Evolutionary conservation across 805 yeast species (phyloP), one percentile per base, ranked within the genome.

Genomic region (Nematodospora valgi): DNA sequence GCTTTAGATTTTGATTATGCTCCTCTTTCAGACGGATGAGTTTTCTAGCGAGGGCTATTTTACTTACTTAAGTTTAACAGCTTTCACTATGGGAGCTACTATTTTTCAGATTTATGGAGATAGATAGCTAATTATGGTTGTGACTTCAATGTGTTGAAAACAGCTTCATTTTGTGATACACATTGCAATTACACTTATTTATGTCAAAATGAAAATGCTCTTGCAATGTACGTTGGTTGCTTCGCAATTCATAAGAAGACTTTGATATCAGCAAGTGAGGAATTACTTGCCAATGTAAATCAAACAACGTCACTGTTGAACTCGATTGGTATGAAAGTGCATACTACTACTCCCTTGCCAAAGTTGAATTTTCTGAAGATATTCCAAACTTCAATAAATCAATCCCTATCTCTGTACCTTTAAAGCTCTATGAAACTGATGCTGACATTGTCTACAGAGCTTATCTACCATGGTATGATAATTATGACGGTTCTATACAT

Each of bases 151-250:
- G 20, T 37, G 3, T 16, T 23, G n/a, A 19, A 10, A 10, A 17
- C 34, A 13, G 35, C 23, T 5, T 23, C 36, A 11, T 30, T 31
- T 23, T 36, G 39, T 27, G 21, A 18, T n/a, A 24, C 25, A 2
- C n/a, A 23, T 9, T 16, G 20, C 21, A 30, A 35, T 23, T 19
- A 23, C 14, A 22, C 40, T 6, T 61, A 66, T 35, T 27, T 40
- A 18, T 62, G 68, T 42, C 33, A 28, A 7, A 50, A 57, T 32
- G 31, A 44, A 16, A 41, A 52, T 23, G 57, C 56, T 5, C 42
- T 56, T 38, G 63, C 67, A 14, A 49, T 64, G 4, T 37, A 58
- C 33, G 49, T 56, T 19, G 62, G 59, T 12, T 64, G 69, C 35
- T 44, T 48, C 3, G 29, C 35, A 24, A n/a, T n/a, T n/a, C n/a